Percentiles rank a stretch among this genome's conserved stretches.
These are phyloP conservation scores for Lachancea cidri DNA, from an alignment of 805 yeast genomes.

Conservation along the genomic window DNA sequence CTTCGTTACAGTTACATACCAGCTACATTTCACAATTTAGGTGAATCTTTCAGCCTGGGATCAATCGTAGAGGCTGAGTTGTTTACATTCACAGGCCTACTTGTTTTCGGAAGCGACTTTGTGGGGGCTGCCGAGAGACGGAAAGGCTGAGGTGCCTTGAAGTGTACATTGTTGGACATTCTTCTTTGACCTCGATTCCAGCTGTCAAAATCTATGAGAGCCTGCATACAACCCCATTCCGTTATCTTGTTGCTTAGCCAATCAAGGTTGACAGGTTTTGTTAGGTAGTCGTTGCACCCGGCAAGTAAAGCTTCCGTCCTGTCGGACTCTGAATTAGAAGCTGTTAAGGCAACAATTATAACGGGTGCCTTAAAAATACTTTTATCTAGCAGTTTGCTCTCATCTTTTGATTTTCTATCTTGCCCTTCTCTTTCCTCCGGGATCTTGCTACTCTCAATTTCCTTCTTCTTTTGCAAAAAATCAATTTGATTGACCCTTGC, in stretches of 20 bases:
- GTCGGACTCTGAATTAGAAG: constrained; percentile 80
- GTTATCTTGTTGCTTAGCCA: constrained; percentile 93
- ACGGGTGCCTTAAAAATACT: constrained; percentile 82
- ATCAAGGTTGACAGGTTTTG: constrained; percentile 90
- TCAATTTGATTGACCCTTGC: neutral
- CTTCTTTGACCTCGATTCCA: constrained; percentile 57
- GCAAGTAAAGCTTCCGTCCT: constrained; percentile 89
- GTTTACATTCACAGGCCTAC: neutral
- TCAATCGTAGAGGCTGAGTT: neutral
- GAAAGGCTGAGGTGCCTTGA: constrained; percentile 4
- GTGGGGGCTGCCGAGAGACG: neutral
- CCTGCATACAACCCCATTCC: constrained; percentile 99
- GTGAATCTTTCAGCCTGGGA: too few species aligned
- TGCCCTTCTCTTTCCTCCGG: neutral
- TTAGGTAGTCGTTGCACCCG: constrained; percentile 94
- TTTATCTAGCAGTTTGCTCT: constrained; percentile 54
- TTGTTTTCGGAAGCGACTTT: neutral
- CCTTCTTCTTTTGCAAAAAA: neutral
- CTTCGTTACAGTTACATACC: neutral
- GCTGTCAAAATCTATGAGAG: constrained; percentile 89
- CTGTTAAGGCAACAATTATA: constrained; percentile 96
- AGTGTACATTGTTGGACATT: constrained; percentile 33
- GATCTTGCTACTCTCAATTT: neutral
- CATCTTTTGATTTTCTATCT: constrained; percentile 11
- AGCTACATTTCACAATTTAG: too few species aligned